These are phyloP conservation scores for Solanum sejunctum DNA, from an alignment of 257 asterid species.

Conservation along the genomic window DNA sequence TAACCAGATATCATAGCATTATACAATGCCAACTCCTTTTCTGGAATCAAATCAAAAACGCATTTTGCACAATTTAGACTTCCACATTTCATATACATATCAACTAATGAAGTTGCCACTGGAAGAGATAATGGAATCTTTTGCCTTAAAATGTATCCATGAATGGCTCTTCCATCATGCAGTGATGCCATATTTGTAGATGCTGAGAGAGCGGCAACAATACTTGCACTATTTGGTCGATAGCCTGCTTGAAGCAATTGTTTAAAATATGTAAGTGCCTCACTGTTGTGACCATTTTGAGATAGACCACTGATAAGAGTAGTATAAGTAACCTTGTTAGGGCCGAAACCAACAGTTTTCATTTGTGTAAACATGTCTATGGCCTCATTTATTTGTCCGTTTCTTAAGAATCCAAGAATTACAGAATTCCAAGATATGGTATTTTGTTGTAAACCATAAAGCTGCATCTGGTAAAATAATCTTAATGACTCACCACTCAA, in stretches of 20 bases:
- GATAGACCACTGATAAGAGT: slow-evolving; percentile 15
- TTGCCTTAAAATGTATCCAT: slow-evolving; percentile 6
- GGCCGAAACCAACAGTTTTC: slow-evolving; percentile 2
- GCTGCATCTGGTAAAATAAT: slow-evolving; percentile 18
- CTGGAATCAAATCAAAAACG: not conserved
- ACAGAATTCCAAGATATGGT: slow-evolving; percentile 17
- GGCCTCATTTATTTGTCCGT: slow-evolving; percentile 18
- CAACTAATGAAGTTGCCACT: slow-evolving; percentile 10
- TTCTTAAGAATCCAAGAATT: slow-evolving; percentile 15
- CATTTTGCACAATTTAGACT: slow-evolving; percentile 3
- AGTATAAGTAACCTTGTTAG: slow-evolving; percentile 14
- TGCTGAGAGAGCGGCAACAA: slow-evolving; percentile 16
- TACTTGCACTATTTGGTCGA: slow-evolving; percentile 7
- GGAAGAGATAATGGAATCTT: slow-evolving; percentile 9
- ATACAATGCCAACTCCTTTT: slow-evolving; percentile 9
- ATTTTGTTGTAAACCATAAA: slow-evolving; percentile 10
- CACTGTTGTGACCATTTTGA: slow-evolving; percentile 5
- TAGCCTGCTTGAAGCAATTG: slow-evolving; percentile 10
- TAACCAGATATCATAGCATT: slow-evolving; percentile 22
- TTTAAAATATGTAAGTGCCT: slow-evolving; percentile 9
- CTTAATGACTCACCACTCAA: slow-evolving; percentile 13
- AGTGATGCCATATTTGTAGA: slow-evolving; percentile 7
- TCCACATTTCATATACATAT: slow-evolving; percentile 22
- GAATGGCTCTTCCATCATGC: slow-evolving; percentile 15
- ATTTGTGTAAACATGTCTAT: slow-evolving; percentile 12